Base-by-base conservation (phyloP, 2,329 filamentous ascomycete species). In the Zymoseptoria passerinii region DNA sequence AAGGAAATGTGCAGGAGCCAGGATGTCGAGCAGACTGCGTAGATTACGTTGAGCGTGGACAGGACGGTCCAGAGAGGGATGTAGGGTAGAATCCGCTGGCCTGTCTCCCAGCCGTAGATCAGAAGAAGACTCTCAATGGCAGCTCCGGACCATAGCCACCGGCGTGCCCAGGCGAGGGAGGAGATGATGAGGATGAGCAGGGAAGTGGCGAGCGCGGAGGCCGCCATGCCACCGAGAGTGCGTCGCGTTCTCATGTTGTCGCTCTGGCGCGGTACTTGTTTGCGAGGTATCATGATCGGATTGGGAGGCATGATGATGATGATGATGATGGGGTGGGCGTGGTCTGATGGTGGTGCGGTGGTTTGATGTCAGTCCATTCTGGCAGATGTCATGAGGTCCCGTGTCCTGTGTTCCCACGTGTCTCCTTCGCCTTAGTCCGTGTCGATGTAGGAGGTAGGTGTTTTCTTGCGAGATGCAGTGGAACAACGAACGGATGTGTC, bases 1-100 rank as follows among this genome's bases (percentile, higher is more conserved):
- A 79, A 81, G 1, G 74, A 61, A 63, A 73, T 74, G 56, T 77
- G 77, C 0, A 82, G 71, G 1, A 81, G 74, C 79, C 80, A 81
- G 62, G 79, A 81, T 13, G 78, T 81, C 10, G 78, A 72, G 51
- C 72, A 75, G 9, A 81, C 68, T 2, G 74, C 72, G 63, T 81
- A 81, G 0, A 70, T 60, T 2, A 80, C 66, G 61, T 81, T 79
- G 27, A 81, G 61, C 0, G 74, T 75, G 1, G 75, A 67, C 54
- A 81, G 69, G 1, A 80, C 62, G 0, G 76, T 73, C 78, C 78
- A 81, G 2, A 81, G 63, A 1, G 77, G 77, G 28, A 78, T 66
- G 23, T 68, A 70, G 1, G 76, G 72, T 9, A 81, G 61, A 18
- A 81, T 71, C 13, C 78, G 73, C 50, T 72, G 59, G 1, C 67